Base-by-base conservation (phyloP, 164 flowering plant species). In the Vitis cinerea region DNA sequence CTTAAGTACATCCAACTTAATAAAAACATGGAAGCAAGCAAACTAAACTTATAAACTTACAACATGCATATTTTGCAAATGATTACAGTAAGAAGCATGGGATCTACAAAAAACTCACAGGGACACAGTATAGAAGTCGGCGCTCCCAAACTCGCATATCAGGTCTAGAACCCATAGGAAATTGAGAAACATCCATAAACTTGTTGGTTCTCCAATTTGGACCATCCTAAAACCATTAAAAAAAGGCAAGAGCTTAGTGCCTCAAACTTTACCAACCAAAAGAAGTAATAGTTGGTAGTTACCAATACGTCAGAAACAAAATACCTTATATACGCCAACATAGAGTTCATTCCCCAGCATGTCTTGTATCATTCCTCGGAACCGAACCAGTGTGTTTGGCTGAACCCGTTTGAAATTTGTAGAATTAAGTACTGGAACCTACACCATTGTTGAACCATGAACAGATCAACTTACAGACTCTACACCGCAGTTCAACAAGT, bases 321-420 rank as follows among this genome's bases (percentile, higher is more conserved):
- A 44, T 79, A 91, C 99, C 99, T 95, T 95, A 69, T 84, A 87
- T 67, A 92, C 93, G 57, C 98, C 99, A 75, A 82, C 87, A 72
- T 95, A 95, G 61, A 86, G 80, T 64, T 95, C 99, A 77, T 88
- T 87, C 3, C 93, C 97, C 64, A 89, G 78, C 97, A 89, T 89
- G 77, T 95, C 98, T 69, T 95, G 98, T 15, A 93, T 80, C 99
- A 95, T 91, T 58, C 98, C 98, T 15, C 92, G 80, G 70, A 89
- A 93, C 0, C 95, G 81, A 60, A 95, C 95, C 10, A 93, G 80
- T 10, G 91, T 84, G 72, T 90, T 89, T 15, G 97, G 91, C 70
- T 72, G 81, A 69, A 92, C 56, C 76, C 75, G 67, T 53, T 68
- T 69, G 10, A 85, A 59, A n/a, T 67, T 88, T 31, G 70, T 48